Percentiles rank a stretch among this genome's conserved stretches.
phyloP scores from a whole-genome alignment of 352 stramenopile species.

The Globisporangium viniferum region DNA sequence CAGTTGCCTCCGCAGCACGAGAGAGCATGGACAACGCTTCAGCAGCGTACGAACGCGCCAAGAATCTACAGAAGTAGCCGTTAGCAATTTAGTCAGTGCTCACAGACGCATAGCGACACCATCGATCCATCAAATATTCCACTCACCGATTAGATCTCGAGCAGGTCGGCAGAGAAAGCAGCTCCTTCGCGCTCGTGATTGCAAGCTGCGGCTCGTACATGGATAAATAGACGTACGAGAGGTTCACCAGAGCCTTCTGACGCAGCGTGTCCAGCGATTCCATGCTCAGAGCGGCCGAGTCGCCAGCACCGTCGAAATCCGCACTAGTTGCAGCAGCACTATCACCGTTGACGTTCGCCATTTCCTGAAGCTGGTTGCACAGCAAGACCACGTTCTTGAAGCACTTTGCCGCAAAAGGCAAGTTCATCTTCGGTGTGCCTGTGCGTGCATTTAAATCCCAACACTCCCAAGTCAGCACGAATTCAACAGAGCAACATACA shows the following conservation, averaged over 20 bases:
- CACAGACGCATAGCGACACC: neutral
- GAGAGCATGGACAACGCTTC: conserved; percentile 89
- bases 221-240: conserved; percentile 90
- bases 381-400: conserved; percentile 87
- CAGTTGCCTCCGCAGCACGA: conserved; percentile 72
- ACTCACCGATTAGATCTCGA: conserved; percentile 66
- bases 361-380: conserved; percentile 71
- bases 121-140: neutral
- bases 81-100: neutral
- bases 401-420: conserved; percentile 84
- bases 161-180: conserved; percentile 63
- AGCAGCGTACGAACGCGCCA: conserved; percentile 85
- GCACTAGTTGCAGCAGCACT: conserved; percentile 19
- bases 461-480: neutral
- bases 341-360: conserved; percentile 30
- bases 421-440: conserved; percentile 72
- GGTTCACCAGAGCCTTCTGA: conserved; percentile 84
- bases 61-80: conserved; percentile 31
- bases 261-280: conserved; percentile 65
- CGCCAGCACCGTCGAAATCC: conserved; percentile 10
- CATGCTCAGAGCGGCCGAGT: conserved; percentile 35
- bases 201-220: conserved; percentile 90
- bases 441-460: neutral
- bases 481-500: conserved; percentile 4
- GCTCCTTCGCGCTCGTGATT: conserved; percentile 76